These are phyloP conservation scores for Solanum bukasovii DNA, from an alignment of 257 asterid genomes.

Conservation along the genomic window DNA sequence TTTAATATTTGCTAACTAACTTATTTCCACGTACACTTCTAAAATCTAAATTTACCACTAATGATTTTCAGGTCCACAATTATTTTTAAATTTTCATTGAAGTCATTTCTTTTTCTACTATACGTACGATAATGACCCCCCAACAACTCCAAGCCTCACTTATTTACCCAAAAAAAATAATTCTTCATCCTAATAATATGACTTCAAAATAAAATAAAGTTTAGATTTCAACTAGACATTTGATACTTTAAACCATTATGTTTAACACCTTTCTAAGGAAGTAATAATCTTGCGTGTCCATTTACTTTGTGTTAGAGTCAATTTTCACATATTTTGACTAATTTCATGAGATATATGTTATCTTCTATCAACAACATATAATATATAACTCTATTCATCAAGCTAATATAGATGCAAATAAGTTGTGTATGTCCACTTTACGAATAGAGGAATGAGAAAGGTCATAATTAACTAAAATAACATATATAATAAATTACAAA, in stretches of 20 bases:
- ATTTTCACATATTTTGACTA: too few relatives aligned
- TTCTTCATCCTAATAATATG: not conserved
- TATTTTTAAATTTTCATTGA: not conserved
- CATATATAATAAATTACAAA: not conserved
- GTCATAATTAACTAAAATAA: not conserved
- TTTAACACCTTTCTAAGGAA: not conserved
- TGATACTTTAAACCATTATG: not conserved
- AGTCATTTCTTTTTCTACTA: conserved; percentile 7
- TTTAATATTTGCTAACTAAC: not conserved
- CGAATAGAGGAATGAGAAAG: not conserved
- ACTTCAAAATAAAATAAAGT: not conserved
- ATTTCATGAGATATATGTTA: not conserved
- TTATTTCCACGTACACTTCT: not conserved
- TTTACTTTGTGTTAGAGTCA: not conserved
- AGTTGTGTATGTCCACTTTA: not conserved
- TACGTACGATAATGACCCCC: conserved; percentile 25
- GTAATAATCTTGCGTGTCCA: not conserved
- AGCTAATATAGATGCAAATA: too few relatives aligned
- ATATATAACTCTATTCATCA: too few relatives aligned
- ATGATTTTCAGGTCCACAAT: not conserved
- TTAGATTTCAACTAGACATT: not conserved
- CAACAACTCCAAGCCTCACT: conserved; percentile 8
- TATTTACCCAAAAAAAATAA: not conserved
- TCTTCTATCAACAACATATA: accelerated
- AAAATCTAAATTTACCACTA: not conserved